phyloP scores from a whole-genome alignment of 148 eudicot genomes.

The Chenopodium album region DNA sequence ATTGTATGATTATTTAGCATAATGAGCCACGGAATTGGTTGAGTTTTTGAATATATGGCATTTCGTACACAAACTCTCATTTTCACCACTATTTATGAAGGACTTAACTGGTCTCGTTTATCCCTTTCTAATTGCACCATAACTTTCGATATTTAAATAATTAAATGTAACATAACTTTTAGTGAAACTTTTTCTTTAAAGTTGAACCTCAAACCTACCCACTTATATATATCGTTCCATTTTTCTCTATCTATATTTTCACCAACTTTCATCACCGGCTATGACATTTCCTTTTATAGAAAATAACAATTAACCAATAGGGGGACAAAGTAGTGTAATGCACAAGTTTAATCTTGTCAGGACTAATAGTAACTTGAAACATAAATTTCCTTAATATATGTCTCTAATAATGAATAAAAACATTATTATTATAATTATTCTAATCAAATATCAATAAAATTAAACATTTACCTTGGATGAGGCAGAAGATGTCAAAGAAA shows the following conservation, averaged over 20 bases:
- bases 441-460: too few relatives aligned
- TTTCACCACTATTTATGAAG: too few relatives aligned
- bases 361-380: not conserved
- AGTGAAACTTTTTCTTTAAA: too few relatives aligned
- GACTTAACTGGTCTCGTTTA: too few relatives aligned
- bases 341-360: not conserved
- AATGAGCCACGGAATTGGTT: not conserved
- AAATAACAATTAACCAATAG: too few relatives aligned
- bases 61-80: too few relatives aligned
- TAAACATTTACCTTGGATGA: constrained; percentile 35
- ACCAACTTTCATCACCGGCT: too few relatives aligned
- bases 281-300: not conserved
- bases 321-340: not conserved
- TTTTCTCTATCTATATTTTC: not conserved
- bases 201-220: not conserved
- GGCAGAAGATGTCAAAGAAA: constrained; percentile 62
- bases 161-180: not conserved
- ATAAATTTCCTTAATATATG: not conserved
- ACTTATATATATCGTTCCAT: too few relatives aligned
- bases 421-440: too few relatives aligned
- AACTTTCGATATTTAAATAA: not conserved
- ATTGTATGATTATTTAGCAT: not conserved
- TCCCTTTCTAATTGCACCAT: too few relatives aligned
- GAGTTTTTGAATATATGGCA: too few relatives aligned
- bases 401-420: not conserved